These are phyloP conservation scores for Graphium sp. DNA, from an alignment of 2,329 filamentous ascomycete genomes.

Conservation along the genomic window DNA sequence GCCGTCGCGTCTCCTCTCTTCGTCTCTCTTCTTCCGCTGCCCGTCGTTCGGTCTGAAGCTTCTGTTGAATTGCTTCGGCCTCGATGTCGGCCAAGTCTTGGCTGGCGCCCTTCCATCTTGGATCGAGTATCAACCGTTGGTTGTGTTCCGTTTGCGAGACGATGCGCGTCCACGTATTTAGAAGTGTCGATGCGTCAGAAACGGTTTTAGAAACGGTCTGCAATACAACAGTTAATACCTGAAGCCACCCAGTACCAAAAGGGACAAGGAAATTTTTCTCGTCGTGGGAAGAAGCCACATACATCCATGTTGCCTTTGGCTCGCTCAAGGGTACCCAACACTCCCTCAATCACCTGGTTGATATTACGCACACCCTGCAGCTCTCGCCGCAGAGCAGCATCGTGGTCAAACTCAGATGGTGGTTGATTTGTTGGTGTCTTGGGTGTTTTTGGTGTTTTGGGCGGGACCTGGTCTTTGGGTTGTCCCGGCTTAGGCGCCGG, in stretches of 20 bases:
- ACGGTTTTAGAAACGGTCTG: constrained; percentile 78
- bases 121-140: constrained; percentile 77
- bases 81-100: constrained; percentile 80
- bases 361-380: constrained; percentile 70
- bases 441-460: constrained; percentile 27
- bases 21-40: constrained; percentile 66
- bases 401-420: constrained; percentile 21
- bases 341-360: constrained; percentile 72
- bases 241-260: not conserved
- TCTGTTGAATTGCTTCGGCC: constrained; percentile 55
- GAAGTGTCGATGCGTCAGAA: constrained; percentile 68
- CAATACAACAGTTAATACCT: constrained; percentile 1
- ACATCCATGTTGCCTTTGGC: constrained; percentile 67
- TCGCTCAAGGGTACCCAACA: constrained; percentile 54
- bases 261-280: no score
- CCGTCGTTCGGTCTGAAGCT: constrained; percentile 61
- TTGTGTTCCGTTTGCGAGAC: constrained; percentile 96
- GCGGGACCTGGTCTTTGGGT: constrained; percentile 29
- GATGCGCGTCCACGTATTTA: constrained; percentile 93
- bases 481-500: constrained; percentile 13
- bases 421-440: constrained; percentile 25
- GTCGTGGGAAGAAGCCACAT: constrained; percentile 10
- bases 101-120: constrained; percentile 75
- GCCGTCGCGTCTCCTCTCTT: constrained; percentile 50
- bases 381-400: constrained; percentile 60